Percentiles rank a stretch among this genome's conserved stretches.
Evolutionary conservation across 805 yeast species (phyloP).

Genomic region (Candida morakotiae): DNA sequence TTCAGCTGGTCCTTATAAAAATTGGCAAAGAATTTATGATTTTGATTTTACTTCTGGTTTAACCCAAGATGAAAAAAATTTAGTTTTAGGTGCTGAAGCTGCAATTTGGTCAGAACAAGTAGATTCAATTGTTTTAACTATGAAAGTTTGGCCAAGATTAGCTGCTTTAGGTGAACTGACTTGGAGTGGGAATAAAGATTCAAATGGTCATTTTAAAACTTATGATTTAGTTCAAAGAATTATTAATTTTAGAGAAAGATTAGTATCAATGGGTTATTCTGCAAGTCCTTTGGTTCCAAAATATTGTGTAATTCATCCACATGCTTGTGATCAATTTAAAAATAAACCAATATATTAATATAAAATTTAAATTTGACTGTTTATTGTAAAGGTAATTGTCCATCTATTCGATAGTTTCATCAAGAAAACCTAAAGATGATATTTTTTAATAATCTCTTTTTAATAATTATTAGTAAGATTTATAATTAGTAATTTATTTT

Average conservation of each 20-base stretch:
- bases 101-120: conserved; percentile 39
- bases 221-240: conserved; percentile 29
- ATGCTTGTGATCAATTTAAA: conserved; percentile 28
- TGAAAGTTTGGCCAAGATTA: conserved; percentile 36
- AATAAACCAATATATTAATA: conserved; percentile 1
- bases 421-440: too few relatives aligned
- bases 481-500: too few relatives aligned
- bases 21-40: conserved; percentile 39
- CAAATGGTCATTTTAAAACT: conserved; percentile 23
- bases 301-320: conserved; percentile 33
- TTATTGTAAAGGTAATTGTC: too few relatives aligned
- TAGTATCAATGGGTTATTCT: conserved; percentile 29
- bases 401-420: too few relatives aligned
- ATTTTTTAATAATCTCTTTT: too few relatives aligned
- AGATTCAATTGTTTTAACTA: conserved; percentile 26
- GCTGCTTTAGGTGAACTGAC: conserved; percentile 38
- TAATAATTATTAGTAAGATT: too few relatives aligned
- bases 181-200: conserved; percentile 39
- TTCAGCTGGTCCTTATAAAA: conserved; percentile 38
- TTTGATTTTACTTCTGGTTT: conserved; percentile 29
- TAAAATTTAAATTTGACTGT: too few relatives aligned
- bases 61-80: conserved; percentile 22
- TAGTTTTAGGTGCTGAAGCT: conserved; percentile 36
- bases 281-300: conserved; percentile 35
- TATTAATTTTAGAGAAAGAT: conserved; percentile 35